A percentile compares a stretch with the other conserved stretches of the same genome.
Conservation (phyloP, 352 stramenopile species). For the Globisporangium spiculum region DNA sequence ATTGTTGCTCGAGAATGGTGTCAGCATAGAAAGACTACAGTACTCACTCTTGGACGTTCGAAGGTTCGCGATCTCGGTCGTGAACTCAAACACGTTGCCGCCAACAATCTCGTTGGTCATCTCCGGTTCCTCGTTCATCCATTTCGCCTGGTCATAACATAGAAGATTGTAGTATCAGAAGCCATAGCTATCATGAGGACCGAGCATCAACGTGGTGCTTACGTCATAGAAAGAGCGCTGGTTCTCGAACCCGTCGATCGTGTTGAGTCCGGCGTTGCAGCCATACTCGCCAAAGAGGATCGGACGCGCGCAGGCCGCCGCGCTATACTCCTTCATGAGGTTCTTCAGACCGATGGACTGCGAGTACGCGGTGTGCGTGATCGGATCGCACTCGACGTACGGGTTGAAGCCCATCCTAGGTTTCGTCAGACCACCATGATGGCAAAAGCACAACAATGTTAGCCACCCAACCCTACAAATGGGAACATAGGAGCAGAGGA, state of each 20-base stretch:
- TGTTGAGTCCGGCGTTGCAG: conserved; percentile 51
- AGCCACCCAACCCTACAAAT: neutral
- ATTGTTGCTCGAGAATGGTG: neutral
- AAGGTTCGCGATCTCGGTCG: conserved; percentile 61
- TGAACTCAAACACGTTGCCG: conserved; percentile 81
- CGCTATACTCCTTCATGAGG: conserved; percentile 48
- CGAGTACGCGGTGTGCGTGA: conserved; percentile 31
- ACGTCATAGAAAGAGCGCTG: conserved; percentile 48
- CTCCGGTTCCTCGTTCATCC: conserved; percentile 78
- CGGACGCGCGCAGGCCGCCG: conserved; percentile 33
- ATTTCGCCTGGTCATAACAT: conserved; percentile 48
- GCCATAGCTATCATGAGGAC: no score
- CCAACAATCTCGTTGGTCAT: conserved; percentile 75
- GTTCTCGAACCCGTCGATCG: conserved; percentile 45
- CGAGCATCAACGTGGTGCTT: neutral
- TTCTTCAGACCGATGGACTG: conserved; percentile 39
- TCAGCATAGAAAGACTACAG: neutral
- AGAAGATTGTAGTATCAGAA: neutral
- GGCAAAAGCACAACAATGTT: conserved; percentile 1
- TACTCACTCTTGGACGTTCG: conserved; percentile 15
- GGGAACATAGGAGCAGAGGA: neutral
- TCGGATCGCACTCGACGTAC: conserved; percentile 57
- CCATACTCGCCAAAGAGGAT: conserved; percentile 63
- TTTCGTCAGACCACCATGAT: neutral
- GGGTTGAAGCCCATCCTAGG: conserved; percentile 46